Conservation (phyloP, 2,329 filamentous ascomycete species). For the Neurospora crassa region DNA sequence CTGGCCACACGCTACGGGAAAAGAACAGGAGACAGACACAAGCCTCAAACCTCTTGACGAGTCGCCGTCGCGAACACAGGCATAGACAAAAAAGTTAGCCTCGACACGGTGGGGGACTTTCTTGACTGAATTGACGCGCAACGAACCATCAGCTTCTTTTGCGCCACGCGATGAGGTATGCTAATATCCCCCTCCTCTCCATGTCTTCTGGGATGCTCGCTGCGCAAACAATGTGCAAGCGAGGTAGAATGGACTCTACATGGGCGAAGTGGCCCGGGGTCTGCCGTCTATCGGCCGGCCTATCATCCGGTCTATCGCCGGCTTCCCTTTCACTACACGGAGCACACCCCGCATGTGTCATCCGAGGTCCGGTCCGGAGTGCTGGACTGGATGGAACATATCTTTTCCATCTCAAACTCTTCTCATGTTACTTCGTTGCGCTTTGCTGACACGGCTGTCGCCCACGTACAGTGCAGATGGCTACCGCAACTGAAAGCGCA, state of each 20-base stretch:
- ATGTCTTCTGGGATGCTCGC: not conserved
- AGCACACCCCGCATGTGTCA: not conserved
- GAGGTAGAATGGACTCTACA: not conserved
- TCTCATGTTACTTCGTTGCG: not conserved
- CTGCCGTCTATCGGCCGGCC: not conserved
- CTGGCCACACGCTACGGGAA: slow-evolving; percentile 11
- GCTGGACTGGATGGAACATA: not conserved
- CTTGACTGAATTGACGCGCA: not conserved
- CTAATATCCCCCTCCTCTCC: not conserved
- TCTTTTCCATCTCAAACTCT: not conserved
- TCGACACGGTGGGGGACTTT: not conserved
- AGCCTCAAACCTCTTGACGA: not conserved
- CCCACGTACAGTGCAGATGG: slow-evolving; percentile 35
- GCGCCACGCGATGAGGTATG: slow-evolving; percentile 16
- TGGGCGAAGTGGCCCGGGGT: not conserved
- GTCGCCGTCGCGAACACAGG: slow-evolving; percentile 3
- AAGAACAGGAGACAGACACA: slow-evolving; percentile 4
- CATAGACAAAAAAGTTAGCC: slow-evolving; percentile 1
- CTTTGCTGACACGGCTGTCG: slow-evolving; percentile 4
- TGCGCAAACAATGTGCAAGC: not conserved
- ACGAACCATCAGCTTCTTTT: not conserved
- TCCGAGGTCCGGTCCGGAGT: not conserved
- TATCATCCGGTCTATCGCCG: not conserved
- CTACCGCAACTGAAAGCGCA: slow-evolving; percentile 41
- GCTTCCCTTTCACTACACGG: not conserved